A percentile compares a stretch with the other conserved stretches of the same genome.
These are phyloP conservation scores for Spirogloea muscicola DNA, from an alignment of 139 green algal species.

Conservation along the genomic window DNA sequence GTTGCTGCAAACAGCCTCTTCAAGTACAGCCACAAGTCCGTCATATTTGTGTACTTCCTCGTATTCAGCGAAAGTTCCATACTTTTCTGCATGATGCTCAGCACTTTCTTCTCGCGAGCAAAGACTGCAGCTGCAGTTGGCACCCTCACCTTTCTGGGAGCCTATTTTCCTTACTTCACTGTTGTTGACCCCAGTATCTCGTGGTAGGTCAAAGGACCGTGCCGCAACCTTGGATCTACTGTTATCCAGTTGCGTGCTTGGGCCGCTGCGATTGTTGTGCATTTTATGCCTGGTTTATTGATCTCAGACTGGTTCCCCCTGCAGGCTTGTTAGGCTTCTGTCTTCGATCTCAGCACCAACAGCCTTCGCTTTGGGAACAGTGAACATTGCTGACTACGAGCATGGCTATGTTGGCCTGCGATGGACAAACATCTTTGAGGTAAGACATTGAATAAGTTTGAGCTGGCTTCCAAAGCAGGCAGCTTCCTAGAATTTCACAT, in stretches of 20 bases:
- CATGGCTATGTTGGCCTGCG: not conserved
- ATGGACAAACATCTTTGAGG: not conserved
- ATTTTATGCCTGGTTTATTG: too few relatives aligned
- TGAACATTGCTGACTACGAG: slow-evolving; percentile 8
- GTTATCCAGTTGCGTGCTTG: too few relatives aligned
- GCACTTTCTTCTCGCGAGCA: slow-evolving; percentile 2
- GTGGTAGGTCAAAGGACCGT: not conserved
- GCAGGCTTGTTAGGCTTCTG: not conserved
- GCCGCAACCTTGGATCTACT: too few relatives aligned
- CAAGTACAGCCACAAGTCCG: not conserved
- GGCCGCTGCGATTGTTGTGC: too few relatives aligned
- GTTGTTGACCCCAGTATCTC: not conserved
- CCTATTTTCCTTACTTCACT: slow-evolving; percentile 8
- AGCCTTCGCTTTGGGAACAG: not conserved
- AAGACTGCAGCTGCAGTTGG: not conserved
- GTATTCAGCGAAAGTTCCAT: not conserved
- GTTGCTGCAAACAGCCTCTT: not conserved
- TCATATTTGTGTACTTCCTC: not conserved
- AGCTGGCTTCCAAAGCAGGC: too few relatives aligned
- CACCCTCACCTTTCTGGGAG: not conserved
- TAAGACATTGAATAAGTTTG: too few relatives aligned
- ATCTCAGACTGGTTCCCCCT: too few relatives aligned
- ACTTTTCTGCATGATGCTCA: not conserved
- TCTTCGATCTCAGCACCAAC: not conserved
- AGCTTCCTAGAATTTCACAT: too few relatives aligned